Evolutionary conservation across 352 stramenopile species (phyloP).

Genomic region (Globisporangium paroecandrum): DNA sequence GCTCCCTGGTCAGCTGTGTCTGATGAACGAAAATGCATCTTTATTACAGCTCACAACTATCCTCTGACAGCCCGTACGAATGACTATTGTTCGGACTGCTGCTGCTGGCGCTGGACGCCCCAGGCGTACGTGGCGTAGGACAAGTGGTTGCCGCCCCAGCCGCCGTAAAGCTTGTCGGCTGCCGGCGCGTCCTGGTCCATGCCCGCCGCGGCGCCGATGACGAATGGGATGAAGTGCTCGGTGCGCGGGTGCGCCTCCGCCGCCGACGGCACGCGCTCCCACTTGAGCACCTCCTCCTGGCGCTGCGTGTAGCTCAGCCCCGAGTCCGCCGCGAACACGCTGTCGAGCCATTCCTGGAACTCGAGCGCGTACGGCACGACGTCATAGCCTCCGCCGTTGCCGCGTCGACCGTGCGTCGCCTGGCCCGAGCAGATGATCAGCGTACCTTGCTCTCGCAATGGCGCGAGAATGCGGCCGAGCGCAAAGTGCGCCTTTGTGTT

Average conservation of each 20-base stretch:
- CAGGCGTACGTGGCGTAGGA: constrained; percentile 46
- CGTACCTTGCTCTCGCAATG: constrained; percentile 68
- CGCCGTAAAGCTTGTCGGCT: constrained; percentile 35
- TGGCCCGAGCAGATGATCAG: constrained; percentile 84
- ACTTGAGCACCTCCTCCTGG: constrained; percentile 35
- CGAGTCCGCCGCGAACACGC: constrained; percentile 23
- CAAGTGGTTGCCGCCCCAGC: constrained; percentile 32
- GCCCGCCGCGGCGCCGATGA: constrained; percentile 46
- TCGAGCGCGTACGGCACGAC: constrained; percentile 22
- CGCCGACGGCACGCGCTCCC: constrained; percentile 37
- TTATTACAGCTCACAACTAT: background rate
- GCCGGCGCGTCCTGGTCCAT: constrained; percentile 34
- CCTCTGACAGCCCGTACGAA: background rate
- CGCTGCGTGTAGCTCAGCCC: constrained; percentile 30
- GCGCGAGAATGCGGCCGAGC: constrained; percentile 57
- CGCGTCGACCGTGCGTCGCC: constrained; percentile 29
- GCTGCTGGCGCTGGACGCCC: constrained; percentile 13
- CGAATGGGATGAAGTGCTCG: constrained; percentile 59
- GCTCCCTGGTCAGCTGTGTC: background rate
- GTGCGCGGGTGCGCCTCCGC: constrained; percentile 33
- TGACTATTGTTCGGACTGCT: background rate
- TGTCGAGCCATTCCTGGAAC: constrained; percentile 47
- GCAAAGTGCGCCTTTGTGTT: constrained; percentile 53
- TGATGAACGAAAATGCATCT: background rate
- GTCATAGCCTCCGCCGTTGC: background rate